Evolutionary conservation across 2,329 filamentous ascomycete species (phyloP).

Genomic region (Curvularia hawaiiensis): DNA sequence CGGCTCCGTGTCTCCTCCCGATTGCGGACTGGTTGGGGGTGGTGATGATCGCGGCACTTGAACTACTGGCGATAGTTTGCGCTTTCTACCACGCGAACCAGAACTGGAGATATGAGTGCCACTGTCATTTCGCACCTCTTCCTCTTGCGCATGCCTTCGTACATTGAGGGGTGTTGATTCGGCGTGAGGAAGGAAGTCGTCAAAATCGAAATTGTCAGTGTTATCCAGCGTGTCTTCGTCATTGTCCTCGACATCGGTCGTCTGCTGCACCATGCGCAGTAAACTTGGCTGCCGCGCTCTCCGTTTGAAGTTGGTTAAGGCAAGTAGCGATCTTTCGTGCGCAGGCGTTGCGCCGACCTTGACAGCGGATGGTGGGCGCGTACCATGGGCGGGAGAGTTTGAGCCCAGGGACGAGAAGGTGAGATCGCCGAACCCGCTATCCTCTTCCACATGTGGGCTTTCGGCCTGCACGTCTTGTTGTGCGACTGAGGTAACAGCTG

Average conservation of each 20-base stretch:
- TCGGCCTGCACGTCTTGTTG: slow-evolving; percentile 18
- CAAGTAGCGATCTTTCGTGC: slow-evolving; percentile 54
- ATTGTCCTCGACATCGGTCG: slow-evolving; percentile 53
- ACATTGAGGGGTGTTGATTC: slow-evolving; percentile 70
- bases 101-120: slow-evolving; percentile 40
- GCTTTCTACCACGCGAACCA: slow-evolving; percentile 46
- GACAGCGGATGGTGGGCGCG: slow-evolving; percentile 51
- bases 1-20: slow-evolving; percentile 36
- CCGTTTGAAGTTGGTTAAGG: slow-evolving; percentile 58
- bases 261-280: slow-evolving; percentile 55
- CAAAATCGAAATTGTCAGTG: slow-evolving; percentile 41
- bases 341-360: slow-evolving; percentile 52
- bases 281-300: slow-evolving; percentile 56
- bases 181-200: slow-evolving; percentile 64
- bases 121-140: slow-evolving; percentile 32
- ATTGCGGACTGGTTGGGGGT: slow-evolving; percentile 39
- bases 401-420: slow-evolving; percentile 43
- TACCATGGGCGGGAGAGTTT: slow-evolving; percentile 43
- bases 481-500: slow-evolving; percentile 8
- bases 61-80: slow-evolving; percentile 44
- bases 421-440: slow-evolving; percentile 41
- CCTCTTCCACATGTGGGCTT: slow-evolving; percentile 23
- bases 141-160: slow-evolving; percentile 34
- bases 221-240: slow-evolving; percentile 53
- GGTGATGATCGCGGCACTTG: slow-evolving; percentile 48